Conservation (phyloP, 2,329 filamentous ascomycete species). For the Huntiella bhutanensis region DNA sequence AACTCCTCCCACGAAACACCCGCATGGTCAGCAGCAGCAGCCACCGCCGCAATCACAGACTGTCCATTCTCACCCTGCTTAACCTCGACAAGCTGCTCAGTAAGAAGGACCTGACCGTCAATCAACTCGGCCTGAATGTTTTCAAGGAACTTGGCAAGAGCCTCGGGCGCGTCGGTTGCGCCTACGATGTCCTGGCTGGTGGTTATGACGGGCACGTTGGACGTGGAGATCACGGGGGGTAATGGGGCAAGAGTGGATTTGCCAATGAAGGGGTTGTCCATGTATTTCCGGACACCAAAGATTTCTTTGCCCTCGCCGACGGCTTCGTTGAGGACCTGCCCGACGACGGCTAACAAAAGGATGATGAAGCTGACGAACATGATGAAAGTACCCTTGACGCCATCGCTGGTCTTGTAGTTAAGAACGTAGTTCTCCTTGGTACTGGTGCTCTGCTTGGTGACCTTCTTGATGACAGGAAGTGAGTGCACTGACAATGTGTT, state of each 20-base stretch:
- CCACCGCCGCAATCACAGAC: conserved; percentile 18
- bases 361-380: conserved; percentile 25
- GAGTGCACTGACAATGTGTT: conserved; percentile 66
- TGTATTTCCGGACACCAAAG: conserved; percentile 17
- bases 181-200: not conserved
- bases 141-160: conserved; percentile 4
- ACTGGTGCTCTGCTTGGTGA: conserved; percentile 20
- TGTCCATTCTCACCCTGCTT: not conserved
- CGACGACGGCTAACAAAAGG: conserved; percentile 40
- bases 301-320: conserved; percentile 36
- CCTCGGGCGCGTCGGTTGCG: not conserved
- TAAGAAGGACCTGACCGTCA: conserved; percentile 6
- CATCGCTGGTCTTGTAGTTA: conserved; percentile 11
- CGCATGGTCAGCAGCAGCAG: conserved; percentile 28
- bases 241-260: conserved; percentile 7
- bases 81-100: conserved; percentile 1
- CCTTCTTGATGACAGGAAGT: conserved; percentile 42
- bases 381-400: conserved; percentile 33
- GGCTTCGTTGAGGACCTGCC: conserved; percentile 46
- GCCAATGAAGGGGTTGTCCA: conserved; percentile 8
- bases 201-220: not conserved
- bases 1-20: conserved; percentile 57
- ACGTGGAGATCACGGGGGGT: not conserved
- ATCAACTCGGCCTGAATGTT: conserved; percentile 5
- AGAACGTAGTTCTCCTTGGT: conserved; percentile 18